Base-by-base conservation (phyloP, 2,329 filamentous ascomycete species). In the Colletotrichum cereale region DNA sequence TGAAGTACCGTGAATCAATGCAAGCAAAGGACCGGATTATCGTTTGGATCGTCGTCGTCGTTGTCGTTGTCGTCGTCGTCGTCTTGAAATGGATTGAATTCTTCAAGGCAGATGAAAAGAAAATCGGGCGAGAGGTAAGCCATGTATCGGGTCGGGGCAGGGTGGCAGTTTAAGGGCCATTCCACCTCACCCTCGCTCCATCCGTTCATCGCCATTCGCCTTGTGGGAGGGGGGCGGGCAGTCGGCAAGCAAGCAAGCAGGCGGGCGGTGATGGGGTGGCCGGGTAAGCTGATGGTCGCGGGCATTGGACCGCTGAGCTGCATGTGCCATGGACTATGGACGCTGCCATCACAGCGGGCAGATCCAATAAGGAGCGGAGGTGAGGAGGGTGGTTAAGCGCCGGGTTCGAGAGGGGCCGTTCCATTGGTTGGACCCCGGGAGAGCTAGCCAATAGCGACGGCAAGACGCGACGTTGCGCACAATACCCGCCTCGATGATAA, bases 131-230 rank as follows among this genome's bases (percentile, higher is more conserved):
- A 31, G 26, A 55, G 50, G 53, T 40, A 21, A 72, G 50, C 64
- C 68, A 29, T 36, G n/a, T 24, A 38, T 48, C 47, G 40, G 36
- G 42, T 50, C 14, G 63, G 67, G 69, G 71, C 56, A 38, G 60
- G 71, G 31, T 56, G 55, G 48, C 69, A 72, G 72, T 73, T 73
- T 73, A 73, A 72, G 64, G 72, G 69, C 69, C 69, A 68, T 68
- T 26, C 48, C 21, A 11, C 38, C 48, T 53, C 42, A 50, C 50
- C 34, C 42, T 44, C 40, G 11, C 40, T 24, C 65, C 58, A 48
- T 68, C 52, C 65, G 53, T 42, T 42, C 47, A 63, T 63, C 61
- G 48, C 61, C 58, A 50, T 62, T 36, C 42, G 26, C 40, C 67
- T 57, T n/a, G 67, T 18, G 44, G 40, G 36, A 42, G 65, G 44